Evolutionary conservation across 306 rosid species (phyloP), one percentile per base, ranked within the genome.

Genomic region (Cucurbita moschata): DNA sequence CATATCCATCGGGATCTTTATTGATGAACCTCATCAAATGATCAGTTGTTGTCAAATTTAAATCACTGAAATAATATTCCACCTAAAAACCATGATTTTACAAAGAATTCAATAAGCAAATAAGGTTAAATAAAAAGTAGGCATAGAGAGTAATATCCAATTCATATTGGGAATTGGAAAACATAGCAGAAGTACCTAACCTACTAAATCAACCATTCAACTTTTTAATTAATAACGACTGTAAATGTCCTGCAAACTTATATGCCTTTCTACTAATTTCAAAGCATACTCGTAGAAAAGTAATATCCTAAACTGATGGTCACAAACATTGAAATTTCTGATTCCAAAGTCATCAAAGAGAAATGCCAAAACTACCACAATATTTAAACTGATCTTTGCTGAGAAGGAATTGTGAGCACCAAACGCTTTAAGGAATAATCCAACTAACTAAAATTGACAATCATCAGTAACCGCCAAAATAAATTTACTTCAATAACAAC

Each of bases 31-130:
- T 86, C 91, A 94, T 94, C 82, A 94, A 87, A 83, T 90, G 98
- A 84, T 94, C 96, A 21, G 98, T 94, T 15, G 98, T 94, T 66
- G 98, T 96, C 79, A 94, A 86, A 86, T 94, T 94, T 71, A 94
- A 77, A 79, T 94, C 97, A 70, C 98, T 94, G 86, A 94, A 90
- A 85, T 94, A 94, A 85, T 94, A 94, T 82, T 94, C 98, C 90
- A 94, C 98, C 98, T 90, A 83, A 82, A 87, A 78, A 50, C 59
- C 74, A 69, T 49, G 39, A 69, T 51, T 50, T 55, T 35, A 14
- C 10, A 78, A 71, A 85, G 39, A 40, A 53, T 19, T 72, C 23
- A 68, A 51, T 11, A 63, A 23, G 13, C 2, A 37, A 57, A 35
- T 26, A 71, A 81, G 77, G 66, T 60, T 72, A 65, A 77, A 59